A percentile compares a stretch with the other conserved stretches of the same genome.
These are phyloP conservation scores for Houttuynia cordata DNA, from an alignment of 164 flowering plant species.

Conservation along the genomic window DNA sequence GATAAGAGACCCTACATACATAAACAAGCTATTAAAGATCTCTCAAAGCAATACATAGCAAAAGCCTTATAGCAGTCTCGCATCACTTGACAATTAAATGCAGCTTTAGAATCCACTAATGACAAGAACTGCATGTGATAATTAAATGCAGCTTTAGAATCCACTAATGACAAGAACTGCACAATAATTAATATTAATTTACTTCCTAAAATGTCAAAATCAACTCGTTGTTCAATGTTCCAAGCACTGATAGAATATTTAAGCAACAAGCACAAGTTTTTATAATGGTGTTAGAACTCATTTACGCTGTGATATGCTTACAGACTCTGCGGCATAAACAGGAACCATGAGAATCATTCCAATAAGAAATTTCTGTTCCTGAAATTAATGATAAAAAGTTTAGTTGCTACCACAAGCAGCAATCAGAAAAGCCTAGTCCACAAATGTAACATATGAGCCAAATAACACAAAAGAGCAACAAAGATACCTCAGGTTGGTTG, in stretches of 20 bases:
- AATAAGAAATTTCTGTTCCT: slow-evolving; percentile 95
- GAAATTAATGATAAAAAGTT: slow-evolving; percentile 19
- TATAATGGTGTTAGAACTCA: not conserved
- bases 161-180: slow-evolving; percentile 71
- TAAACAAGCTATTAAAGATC: slow-evolving; percentile 94
- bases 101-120: slow-evolving; percentile 56
- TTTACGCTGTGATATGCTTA: slow-evolving; percentile 14
- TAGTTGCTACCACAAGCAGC: not conserved
- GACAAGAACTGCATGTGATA: no score
- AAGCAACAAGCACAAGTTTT: not conserved
- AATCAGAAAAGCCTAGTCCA: not conserved
- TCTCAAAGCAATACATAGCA: slow-evolving; percentile 95
- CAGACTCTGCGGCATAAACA: slow-evolving; percentile 93
- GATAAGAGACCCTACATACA: slow-evolving; percentile 32
- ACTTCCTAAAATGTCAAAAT: not conserved
- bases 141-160: slow-evolving; percentile 75
- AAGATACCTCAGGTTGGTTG: slow-evolving; percentile 86
- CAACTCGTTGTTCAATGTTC: not conserved
- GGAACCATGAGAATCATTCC: slow-evolving; percentile 97
- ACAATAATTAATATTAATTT: not conserved
- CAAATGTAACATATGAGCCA: not conserved
- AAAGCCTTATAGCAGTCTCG: slow-evolving; percentile 98
- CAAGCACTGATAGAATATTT: not conserved
- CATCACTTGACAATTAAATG: slow-evolving; percentile 80
- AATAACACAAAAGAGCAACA: slow-evolving; percentile 12